Evolutionary conservation across 257 asterid species (phyloP).

Genomic region (Catharanthus roseus): DNA sequence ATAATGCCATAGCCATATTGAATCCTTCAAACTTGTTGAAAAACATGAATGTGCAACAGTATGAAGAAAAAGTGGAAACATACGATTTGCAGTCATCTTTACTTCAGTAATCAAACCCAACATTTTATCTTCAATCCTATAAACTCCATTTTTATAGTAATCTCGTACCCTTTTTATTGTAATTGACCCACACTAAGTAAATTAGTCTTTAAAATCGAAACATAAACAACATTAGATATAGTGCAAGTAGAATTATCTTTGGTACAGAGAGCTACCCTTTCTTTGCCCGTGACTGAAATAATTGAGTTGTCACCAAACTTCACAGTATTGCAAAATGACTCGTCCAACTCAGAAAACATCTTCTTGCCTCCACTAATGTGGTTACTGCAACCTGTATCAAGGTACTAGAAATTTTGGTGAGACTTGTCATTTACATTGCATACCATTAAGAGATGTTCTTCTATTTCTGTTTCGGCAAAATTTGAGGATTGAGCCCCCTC

Average conservation of each 20-base stretch:
- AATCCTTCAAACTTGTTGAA: background rate
- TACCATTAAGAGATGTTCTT: no score
- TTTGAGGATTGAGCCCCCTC: no score
- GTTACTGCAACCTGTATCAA: conserved; percentile 16
- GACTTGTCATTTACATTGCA: no score
- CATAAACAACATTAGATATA: conserved; percentile 10
- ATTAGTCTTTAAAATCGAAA: conserved; percentile 12
- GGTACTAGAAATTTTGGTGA: conserved; percentile 16
- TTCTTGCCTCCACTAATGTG: no score
- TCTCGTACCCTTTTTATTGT: conserved; percentile 12
- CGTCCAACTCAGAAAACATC: background rate
- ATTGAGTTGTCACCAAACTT: conserved; percentile 9
- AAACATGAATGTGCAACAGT: background rate
- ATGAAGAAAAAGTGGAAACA: conserved; percentile 2
- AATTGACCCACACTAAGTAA: conserved; percentile 18
- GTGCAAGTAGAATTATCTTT: background rate
- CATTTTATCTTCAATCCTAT: no score
- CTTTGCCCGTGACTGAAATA: background rate
- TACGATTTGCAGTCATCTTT: background rate
- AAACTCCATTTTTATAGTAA: background rate
- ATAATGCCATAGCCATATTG: conserved; percentile 10
- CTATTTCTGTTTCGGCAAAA: no score
- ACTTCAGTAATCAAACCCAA: conserved; percentile 8
- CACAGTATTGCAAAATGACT: background rate
- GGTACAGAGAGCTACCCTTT: no score